Evolutionary conservation across 345 rosid genomes (phyloP), one percentile per base, ranked within the genome.

Genomic region (Luvunga scandens): DNA sequence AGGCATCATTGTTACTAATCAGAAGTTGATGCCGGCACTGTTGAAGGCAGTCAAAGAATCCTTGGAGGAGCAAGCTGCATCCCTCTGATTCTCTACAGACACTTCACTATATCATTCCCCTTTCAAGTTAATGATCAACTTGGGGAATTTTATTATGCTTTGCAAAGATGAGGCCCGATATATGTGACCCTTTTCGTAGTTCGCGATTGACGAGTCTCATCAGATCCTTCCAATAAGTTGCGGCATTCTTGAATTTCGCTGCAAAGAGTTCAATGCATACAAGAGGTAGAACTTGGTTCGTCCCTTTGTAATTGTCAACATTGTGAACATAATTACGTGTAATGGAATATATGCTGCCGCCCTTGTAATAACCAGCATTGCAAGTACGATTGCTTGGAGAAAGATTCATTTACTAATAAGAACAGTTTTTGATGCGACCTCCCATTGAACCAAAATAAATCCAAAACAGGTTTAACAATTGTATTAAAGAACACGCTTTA

Each of bases 1-100:
- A 0, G 98, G 99, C 77, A 96, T 94, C 36, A 85, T 94, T 69
- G 98, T 85, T 34, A 84, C 97, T 53, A 96, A 94, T 63, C 94
- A 77, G 82, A 94, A 90, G 86, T 75, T 96, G 71, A 90, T 96
- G 98, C 97, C 99, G 24, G 81, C 75, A 57, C 88, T 94, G 74
- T 50, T 91, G 75, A 90, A 89, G 83, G 98, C 97, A 9, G 98
- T 94, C 69, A 85, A 85, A 79, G 95, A 90, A 59, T 90, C 97
- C 73, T 30, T 92, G 30, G 88, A 89, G 77, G 93, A 95, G 85
- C 82, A 89, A 73, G 84, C 84, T 39, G 80, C 97, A 65, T 79
- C 96, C 22, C 81, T 88, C 84, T 93, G 90, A 91, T 83, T 66
- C 45, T 73, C 48, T 48, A 3, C 2, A 34, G 19, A 69, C 18